Evolutionary conservation across 2,329 filamentous ascomycete species (phyloP).

Genomic region (Taxawa tesnikishii): DNA sequence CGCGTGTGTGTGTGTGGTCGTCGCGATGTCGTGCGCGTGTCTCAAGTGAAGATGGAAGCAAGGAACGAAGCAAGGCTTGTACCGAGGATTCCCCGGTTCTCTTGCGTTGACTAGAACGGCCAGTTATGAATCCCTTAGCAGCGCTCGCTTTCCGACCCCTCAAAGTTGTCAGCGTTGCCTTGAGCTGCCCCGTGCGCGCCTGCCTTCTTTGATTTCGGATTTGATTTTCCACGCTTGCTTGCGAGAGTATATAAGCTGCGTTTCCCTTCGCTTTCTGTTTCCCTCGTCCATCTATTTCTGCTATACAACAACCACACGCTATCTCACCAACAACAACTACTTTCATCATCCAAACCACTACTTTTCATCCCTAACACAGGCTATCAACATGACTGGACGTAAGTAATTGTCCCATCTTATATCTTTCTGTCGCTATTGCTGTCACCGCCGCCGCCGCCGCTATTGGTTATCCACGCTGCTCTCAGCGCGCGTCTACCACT

Average conservation of each 20-base stretch:
- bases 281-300: background rate
- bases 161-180: no score
- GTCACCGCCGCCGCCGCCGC: constrained; percentile 3
- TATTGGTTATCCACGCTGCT: background rate
- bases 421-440: background rate
- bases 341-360: constrained; percentile 10
- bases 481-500: constrained; percentile 1
- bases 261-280: background rate
- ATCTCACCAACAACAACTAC: constrained; percentile 12
- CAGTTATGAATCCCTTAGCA: no score
- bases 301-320: constrained; percentile 1
- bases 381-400: constrained; percentile 40
- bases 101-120: no score
- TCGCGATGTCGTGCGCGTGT: no score
- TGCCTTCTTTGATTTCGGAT: background rate
- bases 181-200: no score
- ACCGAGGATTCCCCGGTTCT: no score
- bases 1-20: no score
- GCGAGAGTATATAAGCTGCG: background rate
- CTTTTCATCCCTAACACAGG: constrained; percentile 12
- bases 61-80: no score
- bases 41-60: no score
- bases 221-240: background rate
- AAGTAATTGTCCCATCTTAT: constrained; percentile 17
- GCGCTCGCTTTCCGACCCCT: no score